Base-by-base conservation (phyloP, 805 yeast genomes). In the Cyberlindnera xylosilytica region DNA sequence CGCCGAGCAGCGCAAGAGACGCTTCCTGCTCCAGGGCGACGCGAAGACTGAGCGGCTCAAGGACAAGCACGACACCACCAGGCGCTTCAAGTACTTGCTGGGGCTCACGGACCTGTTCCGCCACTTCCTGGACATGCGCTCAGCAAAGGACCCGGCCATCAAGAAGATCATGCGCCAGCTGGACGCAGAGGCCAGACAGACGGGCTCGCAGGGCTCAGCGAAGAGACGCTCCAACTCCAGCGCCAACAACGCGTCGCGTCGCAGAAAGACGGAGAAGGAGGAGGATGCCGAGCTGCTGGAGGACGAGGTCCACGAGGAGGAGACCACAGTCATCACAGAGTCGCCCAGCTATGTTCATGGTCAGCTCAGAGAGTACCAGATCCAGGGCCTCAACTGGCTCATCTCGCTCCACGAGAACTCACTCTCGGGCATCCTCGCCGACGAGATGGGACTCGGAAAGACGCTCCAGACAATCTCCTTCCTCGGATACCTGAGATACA, bases 381-480 rank as follows among this genome's bases (percentile, higher is more conserved):
- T 91, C 23, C 97, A 89, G 59, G 99, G 99, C 38, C 73, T 91
- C 39, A 93, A 93, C 64, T 91, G 99, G 99, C 72, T 91, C 57
- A 83, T 91, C 16, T 80, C 95, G 1, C 65, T 91, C 27, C 87
- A 89, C 61, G 96, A 90, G 52, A 88, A 91, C 63, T 77, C 84
- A 53, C 73, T 91, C 34, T 84, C 95, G 9, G 99, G 99, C 17
- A 93, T 91, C 35, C 68, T 91, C 38, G 99, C 99, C 11, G 99
- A 91, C 65, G 99, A 91, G 62, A 91, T 93, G 99, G 99, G 99
- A 3, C 72, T 91, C 31, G 99, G 99, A 43, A 91, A 91, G 64
- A 91, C 99, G 5, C 69, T 93, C 43, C 99, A 91, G 65, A 91
- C 98, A 0, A 88, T 91, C 36, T 79, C 98, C 2, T 93, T 91